These are phyloP conservation scores for Cladosporium cucumerinum DNA, from an alignment of 2,329 filamentous ascomycete genomes.

Conservation along the genomic window DNA sequence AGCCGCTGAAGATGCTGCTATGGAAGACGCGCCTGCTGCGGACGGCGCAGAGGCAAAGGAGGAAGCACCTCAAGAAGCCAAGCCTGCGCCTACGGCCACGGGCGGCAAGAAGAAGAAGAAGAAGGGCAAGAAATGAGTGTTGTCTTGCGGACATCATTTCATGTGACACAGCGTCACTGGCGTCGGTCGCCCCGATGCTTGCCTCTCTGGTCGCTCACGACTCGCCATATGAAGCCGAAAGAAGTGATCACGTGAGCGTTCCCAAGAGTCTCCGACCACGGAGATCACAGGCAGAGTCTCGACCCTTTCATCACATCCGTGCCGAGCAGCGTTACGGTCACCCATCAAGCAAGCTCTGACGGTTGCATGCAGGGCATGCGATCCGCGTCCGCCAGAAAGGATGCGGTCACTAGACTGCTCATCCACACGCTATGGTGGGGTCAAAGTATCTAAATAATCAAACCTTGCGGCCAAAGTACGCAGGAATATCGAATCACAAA, in stretches of 20 bases:
- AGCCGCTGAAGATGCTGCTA: constrained; percentile 30
- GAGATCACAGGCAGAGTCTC: constrained; percentile 3
- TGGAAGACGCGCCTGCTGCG: constrained; percentile 28
- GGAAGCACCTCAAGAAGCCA: constrained; percentile 12
- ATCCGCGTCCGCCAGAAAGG: background rate
- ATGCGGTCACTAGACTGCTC: background rate
- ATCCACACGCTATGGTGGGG: constrained; percentile 2
- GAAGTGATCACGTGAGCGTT: background rate
- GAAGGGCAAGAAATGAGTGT: constrained; percentile 48
- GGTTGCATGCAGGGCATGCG: constrained; percentile 6
- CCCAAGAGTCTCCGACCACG: background rate
- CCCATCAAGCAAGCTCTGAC: constrained; percentile 3
- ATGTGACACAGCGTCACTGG: background rate
- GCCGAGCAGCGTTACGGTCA: constrained; percentile 1
- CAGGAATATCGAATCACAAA: constrained; percentile 2
- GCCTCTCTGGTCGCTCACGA: background rate
- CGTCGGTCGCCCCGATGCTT: background rate
- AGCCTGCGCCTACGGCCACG: constrained; percentile 16
- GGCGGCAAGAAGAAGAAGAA: constrained; percentile 50
- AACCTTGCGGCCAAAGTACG: constrained; percentile 4
- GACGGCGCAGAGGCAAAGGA: constrained; percentile 24
- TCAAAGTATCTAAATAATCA: constrained; percentile 4
- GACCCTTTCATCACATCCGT: constrained; percentile 8
- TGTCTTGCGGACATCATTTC: background rate
- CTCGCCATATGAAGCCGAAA: background rate